A percentile compares a stretch with the other conserved stretches of the same genome.
These are phyloP conservation scores for Coleophoma crateriformis DNA, from an alignment of 2,329 filamentous ascomycete species.

Conservation along the genomic window DNA sequence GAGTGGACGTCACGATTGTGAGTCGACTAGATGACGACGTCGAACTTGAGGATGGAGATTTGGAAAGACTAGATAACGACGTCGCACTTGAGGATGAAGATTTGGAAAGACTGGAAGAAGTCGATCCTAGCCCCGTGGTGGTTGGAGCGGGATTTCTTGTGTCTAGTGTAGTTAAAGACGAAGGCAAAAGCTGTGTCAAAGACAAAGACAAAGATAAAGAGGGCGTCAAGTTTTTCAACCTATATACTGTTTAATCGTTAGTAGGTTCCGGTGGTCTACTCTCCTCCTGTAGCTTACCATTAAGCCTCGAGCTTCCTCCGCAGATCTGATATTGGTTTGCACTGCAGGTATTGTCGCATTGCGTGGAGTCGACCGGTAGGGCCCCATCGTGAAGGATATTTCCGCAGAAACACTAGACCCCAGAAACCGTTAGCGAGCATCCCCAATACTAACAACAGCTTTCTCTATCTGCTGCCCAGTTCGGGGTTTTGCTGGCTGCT, in stretches of 20 bases:
- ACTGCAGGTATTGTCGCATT: constrained; percentile 2
- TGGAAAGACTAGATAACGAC: not conserved
- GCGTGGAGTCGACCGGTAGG: not conserved
- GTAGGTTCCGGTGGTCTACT: too few relatives aligned
- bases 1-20: not conserved
- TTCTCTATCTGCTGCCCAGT: not conserved
- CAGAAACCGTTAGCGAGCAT: not conserved
- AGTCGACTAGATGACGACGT: not conserved
- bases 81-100: too few relatives aligned
- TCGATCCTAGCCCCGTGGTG: too few relatives aligned
- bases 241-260: not conserved
- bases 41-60: not conserved
- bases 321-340: constrained; percentile 3
- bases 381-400: not conserved
- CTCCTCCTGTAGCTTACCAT: not conserved
- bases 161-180: too few relatives aligned
- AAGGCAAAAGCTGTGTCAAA: not conserved
- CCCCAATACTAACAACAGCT: not conserved
- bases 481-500: not conserved
- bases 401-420: not conserved
- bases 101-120: not conserved
- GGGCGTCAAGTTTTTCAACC: not conserved
- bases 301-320: constrained; percentile 3
- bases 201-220: not conserved
- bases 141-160: too few relatives aligned